Evolutionary conservation across 2,329 filamentous ascomycete species (phyloP), one percentile per base, ranked within the genome.

Genomic region (Phaeosphaeria sp.): DNA sequence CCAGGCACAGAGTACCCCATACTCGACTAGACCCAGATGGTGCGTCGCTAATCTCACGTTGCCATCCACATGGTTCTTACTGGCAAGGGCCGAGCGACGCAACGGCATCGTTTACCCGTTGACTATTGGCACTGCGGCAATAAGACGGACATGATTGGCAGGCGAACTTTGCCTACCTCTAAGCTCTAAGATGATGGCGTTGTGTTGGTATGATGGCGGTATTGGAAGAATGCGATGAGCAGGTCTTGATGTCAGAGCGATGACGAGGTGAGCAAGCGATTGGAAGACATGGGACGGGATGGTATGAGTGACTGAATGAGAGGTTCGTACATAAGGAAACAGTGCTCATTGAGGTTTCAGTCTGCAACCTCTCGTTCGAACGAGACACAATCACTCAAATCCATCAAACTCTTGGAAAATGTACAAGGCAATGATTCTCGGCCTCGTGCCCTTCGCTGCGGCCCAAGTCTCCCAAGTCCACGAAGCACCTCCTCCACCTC

Each of bases 401-500:
- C n/a, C 44, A 25, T 4, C 44, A 46, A 25, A 46, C 22, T 13
- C 3, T 27, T 25, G 6, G 21, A 46, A 46, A 27, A 56, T 56
- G 50, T 42, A 51, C 50, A 54, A 52, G n/a, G 40, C 52, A 24
- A 30, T 65, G 48, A 50, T 62, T 15, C 33, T 67, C 22, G 50
- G 57, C 30, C 56, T 63, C 18, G 45, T 63, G 43, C 48, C 53
- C 43, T 42, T 58, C 18, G 51, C 53, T 8, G 53, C 51, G 1
- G 59, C 60, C 5, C 66, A 67, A 42, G 55, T 55, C 6, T 17
- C 50, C 6, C 60, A 63, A 30, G 66, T 67, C 50, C 53, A 56
- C 46, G 64, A 66, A 48, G 61, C 55, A 20, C 59, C 65, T 20
- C 66, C 65, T 21, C 59, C 65, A 21, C 45, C 57, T 6, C 59